These are phyloP conservation scores for Nakazawaea populi DNA, from an alignment of 805 yeast genomes.

Conservation along the genomic window DNA sequence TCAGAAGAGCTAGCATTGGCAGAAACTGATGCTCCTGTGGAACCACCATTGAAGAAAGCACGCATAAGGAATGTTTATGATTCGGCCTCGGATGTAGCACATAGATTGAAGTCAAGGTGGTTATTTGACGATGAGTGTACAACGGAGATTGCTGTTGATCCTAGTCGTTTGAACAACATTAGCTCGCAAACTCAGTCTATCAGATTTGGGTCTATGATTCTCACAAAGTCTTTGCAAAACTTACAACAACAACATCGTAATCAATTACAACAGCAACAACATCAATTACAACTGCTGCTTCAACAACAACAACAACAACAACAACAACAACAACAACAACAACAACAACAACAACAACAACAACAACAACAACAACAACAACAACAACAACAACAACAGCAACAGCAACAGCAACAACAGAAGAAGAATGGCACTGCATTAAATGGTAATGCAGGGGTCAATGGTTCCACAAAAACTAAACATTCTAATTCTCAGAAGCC, in stretches of 20 bases:
- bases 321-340: slow-evolving; percentile 25
- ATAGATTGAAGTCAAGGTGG: slow-evolving; percentile 44
- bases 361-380: slow-evolving; percentile 21
- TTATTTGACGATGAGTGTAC: slow-evolving; percentile 40
- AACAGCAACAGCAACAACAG: slow-evolving; percentile 21
- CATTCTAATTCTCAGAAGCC: slow-evolving; percentile 1
- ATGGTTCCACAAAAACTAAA: slow-evolving; percentile 3
- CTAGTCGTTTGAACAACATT: slow-evolving; percentile 76
- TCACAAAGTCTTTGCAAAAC: slow-evolving; percentile 67
- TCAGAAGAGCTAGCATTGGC: neutral
- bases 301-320: too few species aligned
- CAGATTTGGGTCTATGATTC: slow-evolving; percentile 85
- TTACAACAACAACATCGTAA: slow-evolving; percentile 27
- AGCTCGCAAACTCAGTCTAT: slow-evolving; percentile 84
- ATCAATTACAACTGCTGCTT: slow-evolving; percentile 15
- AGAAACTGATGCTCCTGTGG: neutral
- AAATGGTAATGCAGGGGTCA: neutral
- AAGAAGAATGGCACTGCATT: slow-evolving; percentile 5
- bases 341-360: slow-evolving; percentile 26
- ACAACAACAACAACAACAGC: slow-evolving; percentile 23
- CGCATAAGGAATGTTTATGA: slow-evolving; percentile 26
- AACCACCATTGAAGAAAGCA: slow-evolving; percentile 10
- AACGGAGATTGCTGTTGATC: slow-evolving; percentile 42
- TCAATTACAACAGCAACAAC: slow-evolving; percentile 21
- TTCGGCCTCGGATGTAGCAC: slow-evolving; percentile 24